Evolutionary conservation across 805 yeast genomes (phyloP), one percentile per base, ranked within the genome.

Genomic region (Schwanniomyces sp.): DNA sequence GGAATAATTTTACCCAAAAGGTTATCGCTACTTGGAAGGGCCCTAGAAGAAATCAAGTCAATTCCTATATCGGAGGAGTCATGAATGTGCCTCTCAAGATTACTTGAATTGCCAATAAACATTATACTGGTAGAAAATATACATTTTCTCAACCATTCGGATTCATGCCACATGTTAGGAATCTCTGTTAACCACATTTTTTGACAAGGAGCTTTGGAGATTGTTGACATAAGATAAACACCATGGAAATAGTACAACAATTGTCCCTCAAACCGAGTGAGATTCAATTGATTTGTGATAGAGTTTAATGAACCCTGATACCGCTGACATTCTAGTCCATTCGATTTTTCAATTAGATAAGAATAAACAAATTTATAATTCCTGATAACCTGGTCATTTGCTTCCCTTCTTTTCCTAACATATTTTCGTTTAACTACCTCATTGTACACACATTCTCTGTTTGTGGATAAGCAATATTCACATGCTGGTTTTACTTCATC

Each of bases 401-500:
- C 25, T 12, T 29, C 25, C 8, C 24, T 21, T 27, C 8, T 18
- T n/a, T 32, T 11, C 37, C 14, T 41, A 16, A 10, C 30, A 16
- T 34, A 21, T n/a, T 40, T 9, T 28, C 18, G 14, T 28, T 8
- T 9, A 7, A 21, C 34, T 12, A 32, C 36, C 17, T 29, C 37
- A 4, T 53, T 53, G 37, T 64, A 64, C 1, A 52, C 38, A 45
- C 69, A 64, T 7, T 45, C 45, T 9, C 64, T 43, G 24, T 48
- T 46, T n/a, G 64, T 56, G 41, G 61, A 57, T 4, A 37, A 40
- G 32, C 69, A 64, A 46, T 64, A 64, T 40, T 64, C 69, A 47
- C 69, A 64, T 3, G 48, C 30, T 3, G 67, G 67, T 40, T 46
- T 48, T 5, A 49, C 61, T 29, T 57, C 61, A 42, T 64, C 55